Evolutionary conservation across 2,329 filamentous ascomycete species (phyloP), one percentile per base, ranked within the genome.

Genomic region (Pyrenophora graminea): DNA sequence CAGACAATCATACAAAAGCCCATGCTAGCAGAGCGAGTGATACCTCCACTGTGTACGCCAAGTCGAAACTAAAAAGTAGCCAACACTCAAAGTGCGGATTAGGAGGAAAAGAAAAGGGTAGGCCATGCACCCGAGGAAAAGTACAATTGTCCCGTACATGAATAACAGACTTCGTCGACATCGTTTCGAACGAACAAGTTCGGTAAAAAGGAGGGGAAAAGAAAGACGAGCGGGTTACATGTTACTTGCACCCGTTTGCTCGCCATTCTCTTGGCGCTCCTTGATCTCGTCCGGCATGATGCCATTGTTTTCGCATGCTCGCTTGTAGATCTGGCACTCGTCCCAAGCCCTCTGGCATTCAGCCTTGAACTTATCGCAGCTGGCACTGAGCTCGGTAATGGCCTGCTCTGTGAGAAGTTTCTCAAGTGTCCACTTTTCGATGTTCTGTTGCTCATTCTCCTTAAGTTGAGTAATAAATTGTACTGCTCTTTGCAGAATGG

Each of bases 391-490:
- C 74, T 97, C 93, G 13, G 87, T 86, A 61, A 95, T 93, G 40
- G 91, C 91, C 71, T 94, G 90, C 75, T 95, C 90, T 0, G 90
- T 93, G 33, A 94, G 81, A 33, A 95, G 82, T 77, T 97, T 97
- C 76, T 94, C 90, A 23, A 94, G 79, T 3, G 90, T 93, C 89
- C 90, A 94, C 75, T 96, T 91, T 72, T 96, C 93, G 57, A 96
- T 91, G 71, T 96, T 96, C 59, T 94, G 89, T 13, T 89, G 85
- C 72, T 96, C 93, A 63, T 96, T 95, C 72, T 97, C 91, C 72
- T 94, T 95, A 13, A 99, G 83, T 69, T 97, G 91, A 9, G 86
- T 89, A 70, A 99, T 97, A 77, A 96, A 97, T 58, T 91, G 87
- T 8, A 97, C 93, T 0, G 94, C 91, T 30, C 93, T 90, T 70